Evolutionary conservation across 805 yeast species (phyloP).

Genomic region (Starmera quercuum): DNA sequence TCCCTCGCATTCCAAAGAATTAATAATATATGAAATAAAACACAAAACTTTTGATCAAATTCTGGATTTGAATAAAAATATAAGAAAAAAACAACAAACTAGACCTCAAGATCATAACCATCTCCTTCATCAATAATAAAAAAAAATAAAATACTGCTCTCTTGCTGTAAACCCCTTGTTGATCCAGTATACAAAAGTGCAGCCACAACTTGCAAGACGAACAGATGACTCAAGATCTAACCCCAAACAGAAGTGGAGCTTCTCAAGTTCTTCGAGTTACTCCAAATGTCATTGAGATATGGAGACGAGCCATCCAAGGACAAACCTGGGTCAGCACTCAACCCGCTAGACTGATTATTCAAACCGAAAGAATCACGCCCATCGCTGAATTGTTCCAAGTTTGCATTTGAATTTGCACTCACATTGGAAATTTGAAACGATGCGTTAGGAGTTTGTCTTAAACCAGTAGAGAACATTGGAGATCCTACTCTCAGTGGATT

Average conservation of each 20-base stretch:
- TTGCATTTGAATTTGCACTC: neutral
- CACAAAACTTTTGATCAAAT: too few species aligned
- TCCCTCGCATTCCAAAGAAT: too few species aligned
- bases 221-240: conserved; percentile 18
- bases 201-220: too few species aligned
- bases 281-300: conserved; percentile 21
- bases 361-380: neutral
- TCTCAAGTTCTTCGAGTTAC: conserved; percentile 13
- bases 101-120: too few species aligned
- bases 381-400: neutral
- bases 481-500: neutral
- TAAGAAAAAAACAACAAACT: too few species aligned
- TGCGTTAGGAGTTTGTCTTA: neutral
- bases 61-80: too few species aligned
- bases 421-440: neutral
- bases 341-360: neutral
- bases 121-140: conserved; percentile 1
- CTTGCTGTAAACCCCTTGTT: too few species aligned
- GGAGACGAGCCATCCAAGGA: conserved; percentile 12
- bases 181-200: too few species aligned
- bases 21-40: too few species aligned
- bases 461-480: neutral
- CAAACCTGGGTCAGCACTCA: conserved; percentile 8
- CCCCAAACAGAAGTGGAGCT: conserved; percentile 22
- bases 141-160: conserved; percentile 8